These are phyloP conservation scores for Chytriomyces sp. DNA, from an alignment of 192 early-diverging fungal genomes.

Conservation along the genomic window DNA sequence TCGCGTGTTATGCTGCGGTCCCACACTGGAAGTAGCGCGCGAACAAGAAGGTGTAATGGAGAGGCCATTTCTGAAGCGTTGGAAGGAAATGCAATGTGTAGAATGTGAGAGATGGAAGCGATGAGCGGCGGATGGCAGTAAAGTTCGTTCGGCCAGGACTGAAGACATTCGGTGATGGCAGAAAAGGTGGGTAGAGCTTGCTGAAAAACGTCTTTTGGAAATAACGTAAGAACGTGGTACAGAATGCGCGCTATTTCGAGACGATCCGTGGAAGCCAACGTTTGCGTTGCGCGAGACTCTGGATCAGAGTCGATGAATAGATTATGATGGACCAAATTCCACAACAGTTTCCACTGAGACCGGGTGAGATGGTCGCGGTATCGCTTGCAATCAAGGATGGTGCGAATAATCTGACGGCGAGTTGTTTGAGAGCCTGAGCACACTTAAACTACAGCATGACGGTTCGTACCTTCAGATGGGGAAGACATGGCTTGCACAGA, in stretches of 20 bases:
- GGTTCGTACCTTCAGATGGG: constrained; percentile 10
- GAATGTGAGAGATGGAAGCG: neutral
- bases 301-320: constrained; percentile 2
- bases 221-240: constrained; percentile 3
- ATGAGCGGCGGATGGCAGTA: constrained; percentile 20
- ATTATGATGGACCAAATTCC: neutral
- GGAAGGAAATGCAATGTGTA: constrained; percentile 9
- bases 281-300: neutral
- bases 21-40: constrained; percentile 9
- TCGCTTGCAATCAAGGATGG: constrained; percentile 1
- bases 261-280: constrained; percentile 7
- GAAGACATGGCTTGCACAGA: constrained; percentile 5
- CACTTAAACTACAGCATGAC: neutral
- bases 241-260: constrained; percentile 11
- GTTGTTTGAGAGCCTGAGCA: constrained; percentile 5
- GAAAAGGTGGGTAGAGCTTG: neutral
- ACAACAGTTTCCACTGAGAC: constrained; percentile 21
- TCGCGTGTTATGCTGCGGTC: neutral
- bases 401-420: constrained; percentile 17
- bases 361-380: constrained; percentile 14
- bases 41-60: neutral
- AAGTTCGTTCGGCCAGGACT: constrained; percentile 1
- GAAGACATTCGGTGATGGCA: neutral
- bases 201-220: neutral
- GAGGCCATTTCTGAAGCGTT: neutral